These are phyloP conservation scores for Russula foetens DNA, from an alignment of 768 basidiomycete genomes.

Conservation along the genomic window DNA sequence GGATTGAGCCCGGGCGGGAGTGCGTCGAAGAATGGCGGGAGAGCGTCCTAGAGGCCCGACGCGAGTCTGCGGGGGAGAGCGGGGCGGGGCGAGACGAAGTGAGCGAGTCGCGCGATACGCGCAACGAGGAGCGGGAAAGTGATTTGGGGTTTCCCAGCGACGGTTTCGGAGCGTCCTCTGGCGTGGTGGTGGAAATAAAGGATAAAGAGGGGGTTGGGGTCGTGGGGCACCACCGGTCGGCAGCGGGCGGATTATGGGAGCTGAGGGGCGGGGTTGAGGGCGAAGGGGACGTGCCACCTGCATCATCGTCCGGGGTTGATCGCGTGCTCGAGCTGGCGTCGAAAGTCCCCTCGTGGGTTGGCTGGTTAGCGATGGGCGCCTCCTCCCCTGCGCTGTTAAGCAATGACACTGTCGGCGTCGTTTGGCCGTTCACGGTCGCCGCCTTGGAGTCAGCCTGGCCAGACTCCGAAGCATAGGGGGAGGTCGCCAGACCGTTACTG, in stretches of 20 bases:
- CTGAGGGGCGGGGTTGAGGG: slow-evolving; percentile 8
- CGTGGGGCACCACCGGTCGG: not conserved
- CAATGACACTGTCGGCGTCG: not conserved
- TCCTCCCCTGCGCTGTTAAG: not conserved
- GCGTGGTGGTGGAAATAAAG: not conserved
- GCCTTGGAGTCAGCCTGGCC: not conserved
- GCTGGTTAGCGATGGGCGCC: not conserved
- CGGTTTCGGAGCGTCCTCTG: slow-evolving; percentile 6
- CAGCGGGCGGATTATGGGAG: slow-evolving; percentile 1
- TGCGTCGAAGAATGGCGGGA: slow-evolving; percentile 32
- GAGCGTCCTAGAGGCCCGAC: slow-evolving; percentile 33
- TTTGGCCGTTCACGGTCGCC: not conserved
- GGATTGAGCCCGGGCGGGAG: slow-evolving; percentile 33
- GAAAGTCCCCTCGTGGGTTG: too few relatives aligned
- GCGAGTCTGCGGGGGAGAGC: slow-evolving; percentile 47
- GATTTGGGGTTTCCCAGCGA: slow-evolving; percentile 24
- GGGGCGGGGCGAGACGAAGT: slow-evolving; percentile 52
- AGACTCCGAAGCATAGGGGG: not conserved
- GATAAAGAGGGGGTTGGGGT: not conserved
- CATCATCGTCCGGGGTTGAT: not conserved
- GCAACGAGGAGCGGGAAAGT: slow-evolving; percentile 26
- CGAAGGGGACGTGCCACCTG: not conserved
- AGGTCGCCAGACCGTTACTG: not conserved
- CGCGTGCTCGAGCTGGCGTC: not conserved
- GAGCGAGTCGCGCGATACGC: slow-evolving; percentile 29